Percentiles rank a stretch among this genome's conserved stretches.
Evolutionary conservation across 805 yeast genomes (phyloP).

Genomic region (Zygosaccharomyces siamensis): DNA sequence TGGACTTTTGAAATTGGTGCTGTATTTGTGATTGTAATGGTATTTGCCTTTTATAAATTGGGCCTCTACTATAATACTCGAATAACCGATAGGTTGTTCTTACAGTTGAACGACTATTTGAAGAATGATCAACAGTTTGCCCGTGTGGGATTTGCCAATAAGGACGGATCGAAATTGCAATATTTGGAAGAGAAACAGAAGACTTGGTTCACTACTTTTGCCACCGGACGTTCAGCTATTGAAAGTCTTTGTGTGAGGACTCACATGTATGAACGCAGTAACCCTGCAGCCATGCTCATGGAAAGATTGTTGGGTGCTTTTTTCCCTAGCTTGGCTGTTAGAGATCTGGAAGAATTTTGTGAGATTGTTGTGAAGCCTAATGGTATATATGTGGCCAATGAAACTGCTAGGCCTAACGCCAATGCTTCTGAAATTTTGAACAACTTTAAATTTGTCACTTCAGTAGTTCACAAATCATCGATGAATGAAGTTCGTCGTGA

Average conservation of each 20-base stretch:
- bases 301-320: constrained; percentile 59
- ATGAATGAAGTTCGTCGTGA: constrained; percentile 74
- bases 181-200: constrained; percentile 39
- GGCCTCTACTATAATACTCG: constrained; percentile 59
- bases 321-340: constrained; percentile 50
- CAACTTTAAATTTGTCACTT: constrained; percentile 60
- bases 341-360: constrained; percentile 49
- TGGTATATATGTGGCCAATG: constrained; percentile 27
- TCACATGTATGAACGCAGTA: constrained; percentile 74
- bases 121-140: constrained; percentile 55
- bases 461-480: constrained; percentile 76
- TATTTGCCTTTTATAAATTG: constrained; percentile 46
- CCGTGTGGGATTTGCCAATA: constrained; percentile 47
- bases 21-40: constrained; percentile 44
- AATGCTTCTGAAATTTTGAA: constrained; percentile 43
- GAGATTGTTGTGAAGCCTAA: constrained; percentile 56
- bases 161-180: constrained; percentile 17
- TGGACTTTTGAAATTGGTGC: constrained; percentile 74
- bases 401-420: constrained; percentile 26
- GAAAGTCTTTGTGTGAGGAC: constrained; percentile 57
- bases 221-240: constrained; percentile 83
- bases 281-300: constrained; percentile 58
- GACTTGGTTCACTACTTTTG: constrained; percentile 53
- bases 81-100: constrained; percentile 50
- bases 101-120: constrained; percentile 48